Conservation (phyloP, 495 filamentous ascomycete species). For the Aspergillus biplanus region DNA sequence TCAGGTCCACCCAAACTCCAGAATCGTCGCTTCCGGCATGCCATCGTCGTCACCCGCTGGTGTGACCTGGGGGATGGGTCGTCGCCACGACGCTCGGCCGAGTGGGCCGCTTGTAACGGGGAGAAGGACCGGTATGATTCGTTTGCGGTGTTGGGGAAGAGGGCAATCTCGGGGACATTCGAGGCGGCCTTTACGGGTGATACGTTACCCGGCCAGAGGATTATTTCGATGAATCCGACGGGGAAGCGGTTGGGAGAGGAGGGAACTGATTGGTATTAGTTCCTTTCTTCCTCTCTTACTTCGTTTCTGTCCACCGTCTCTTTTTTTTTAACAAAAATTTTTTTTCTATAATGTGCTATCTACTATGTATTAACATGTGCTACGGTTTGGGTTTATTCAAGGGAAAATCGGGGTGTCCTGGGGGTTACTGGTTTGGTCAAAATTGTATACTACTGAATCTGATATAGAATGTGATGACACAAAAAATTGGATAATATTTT, state of each 20-base stretch:
- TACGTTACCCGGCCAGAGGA: constrained; percentile 57
- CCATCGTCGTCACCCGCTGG: constrained; percentile 63
- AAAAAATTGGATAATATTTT: neutral
- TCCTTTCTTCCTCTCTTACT: constrained; percentile 2
- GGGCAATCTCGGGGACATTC: constrained; percentile 60
- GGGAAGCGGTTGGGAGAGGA: constrained; percentile 49
- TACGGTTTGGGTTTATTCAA: neutral
- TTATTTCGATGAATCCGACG: constrained; percentile 58
- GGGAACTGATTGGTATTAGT: constrained; percentile 55
- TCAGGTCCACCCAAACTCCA: constrained; percentile 18
- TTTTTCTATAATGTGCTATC: neutral
- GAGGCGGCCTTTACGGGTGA: constrained; percentile 56
- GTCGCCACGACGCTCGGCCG: constrained; percentile 36
- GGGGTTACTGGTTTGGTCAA: neutral
- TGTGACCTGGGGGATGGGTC: constrained; percentile 59
- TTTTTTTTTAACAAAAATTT: constrained; percentile 3
- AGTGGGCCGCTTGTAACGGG: constrained; percentile 58
- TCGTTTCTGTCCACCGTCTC: no score
- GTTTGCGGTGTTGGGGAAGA: constrained; percentile 51
- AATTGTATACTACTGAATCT: no score
- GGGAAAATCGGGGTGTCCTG: neutral
- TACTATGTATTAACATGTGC: neutral
- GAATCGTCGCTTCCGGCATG: constrained; percentile 52
- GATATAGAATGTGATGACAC: neutral
- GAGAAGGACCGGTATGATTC: constrained; percentile 50